Percentiles rank a stretch among this genome's conserved stretches.
Conservation (phyloP, 1,284 basidiomycete genomes). For the Schizophyllum commune region DNA sequence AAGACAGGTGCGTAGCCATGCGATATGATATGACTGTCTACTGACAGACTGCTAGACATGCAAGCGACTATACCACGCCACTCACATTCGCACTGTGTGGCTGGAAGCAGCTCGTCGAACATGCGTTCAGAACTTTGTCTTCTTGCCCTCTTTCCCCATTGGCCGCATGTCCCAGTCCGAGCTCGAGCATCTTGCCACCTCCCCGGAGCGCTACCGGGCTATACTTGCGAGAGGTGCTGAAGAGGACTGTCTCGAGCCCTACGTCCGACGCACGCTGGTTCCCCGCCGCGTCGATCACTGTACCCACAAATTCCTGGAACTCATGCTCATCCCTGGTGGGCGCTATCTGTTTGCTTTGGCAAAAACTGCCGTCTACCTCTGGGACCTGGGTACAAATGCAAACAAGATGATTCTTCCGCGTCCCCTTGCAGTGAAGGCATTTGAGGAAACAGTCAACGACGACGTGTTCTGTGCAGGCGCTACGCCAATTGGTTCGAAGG, state of each 20-base stretch:
- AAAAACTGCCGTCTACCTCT: neutral
- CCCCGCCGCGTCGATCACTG: neutral
- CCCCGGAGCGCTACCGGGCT: neutral
- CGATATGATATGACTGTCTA: too few relatives aligned
- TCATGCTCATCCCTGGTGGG: neutral
- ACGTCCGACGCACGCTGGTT: neutral
- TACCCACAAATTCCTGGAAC: neutral
- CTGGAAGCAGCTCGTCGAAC: neutral
- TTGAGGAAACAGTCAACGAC: neutral
- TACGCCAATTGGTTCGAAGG: neutral
- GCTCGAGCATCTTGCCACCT: neutral
- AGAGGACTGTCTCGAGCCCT: neutral
- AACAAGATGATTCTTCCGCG: neutral
- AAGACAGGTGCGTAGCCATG: neutral
- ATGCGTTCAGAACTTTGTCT: neutral
- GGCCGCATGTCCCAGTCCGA: neutral
- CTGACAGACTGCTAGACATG: neutral
- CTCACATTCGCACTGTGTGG: neutral
- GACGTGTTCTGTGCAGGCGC: neutral
- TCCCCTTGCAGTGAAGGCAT: neutral
- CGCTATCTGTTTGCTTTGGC: neutral
- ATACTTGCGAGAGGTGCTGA: neutral
- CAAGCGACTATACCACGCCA: neutral
- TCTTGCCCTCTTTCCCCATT: neutral
- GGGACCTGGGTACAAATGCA: neutral